Percentiles rank a stretch among this genome's conserved stretches.
These are phyloP conservation scores for Kingdonia uniflora DNA, from an alignment of 164 flowering plant genomes.

Conservation along the genomic window DNA sequence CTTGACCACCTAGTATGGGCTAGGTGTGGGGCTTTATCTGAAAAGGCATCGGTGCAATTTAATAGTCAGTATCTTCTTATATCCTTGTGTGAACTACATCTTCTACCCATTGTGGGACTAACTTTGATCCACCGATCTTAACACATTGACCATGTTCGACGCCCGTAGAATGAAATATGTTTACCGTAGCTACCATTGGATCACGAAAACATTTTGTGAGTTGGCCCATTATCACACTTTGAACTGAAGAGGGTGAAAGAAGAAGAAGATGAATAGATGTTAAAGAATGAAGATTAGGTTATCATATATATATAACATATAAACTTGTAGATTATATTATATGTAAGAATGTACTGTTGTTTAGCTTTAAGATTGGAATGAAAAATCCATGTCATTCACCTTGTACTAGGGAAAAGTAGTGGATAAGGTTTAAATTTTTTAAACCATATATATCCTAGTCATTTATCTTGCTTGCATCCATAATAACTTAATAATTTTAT, in stretches of 20 bases:
- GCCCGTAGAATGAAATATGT: background rate
- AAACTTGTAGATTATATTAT: no score
- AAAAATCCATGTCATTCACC: slow-evolving; percentile 11
- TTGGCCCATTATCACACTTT: slow-evolving; percentile 19
- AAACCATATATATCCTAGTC: slow-evolving; percentile 50
- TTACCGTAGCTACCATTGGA: background rate
- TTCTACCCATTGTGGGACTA: no score
- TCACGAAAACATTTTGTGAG: slow-evolving; percentile 13
- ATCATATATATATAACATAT: no score
- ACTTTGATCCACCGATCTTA: no score
- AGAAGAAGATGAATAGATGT: background rate
- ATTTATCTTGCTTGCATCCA: slow-evolving; percentile 10
- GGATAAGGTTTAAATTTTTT: slow-evolving; percentile 37
- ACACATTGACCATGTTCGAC: background rate
- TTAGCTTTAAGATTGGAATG: slow-evolving; percentile 8
- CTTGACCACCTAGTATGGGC: no score
- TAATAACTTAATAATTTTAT: no score
- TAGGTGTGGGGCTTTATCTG: no score
- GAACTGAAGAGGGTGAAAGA: background rate
- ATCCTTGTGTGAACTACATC: no score
- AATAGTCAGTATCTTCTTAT: no score
- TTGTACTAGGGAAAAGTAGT: slow-evolving; percentile 19
- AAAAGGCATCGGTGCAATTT: no score
- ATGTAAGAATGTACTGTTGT: no score
- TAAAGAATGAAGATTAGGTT: no score